These are phyloP conservation scores for Lentinula detonsa DNA, from an alignment of 768 basidiomycete species.

Conservation along the genomic window DNA sequence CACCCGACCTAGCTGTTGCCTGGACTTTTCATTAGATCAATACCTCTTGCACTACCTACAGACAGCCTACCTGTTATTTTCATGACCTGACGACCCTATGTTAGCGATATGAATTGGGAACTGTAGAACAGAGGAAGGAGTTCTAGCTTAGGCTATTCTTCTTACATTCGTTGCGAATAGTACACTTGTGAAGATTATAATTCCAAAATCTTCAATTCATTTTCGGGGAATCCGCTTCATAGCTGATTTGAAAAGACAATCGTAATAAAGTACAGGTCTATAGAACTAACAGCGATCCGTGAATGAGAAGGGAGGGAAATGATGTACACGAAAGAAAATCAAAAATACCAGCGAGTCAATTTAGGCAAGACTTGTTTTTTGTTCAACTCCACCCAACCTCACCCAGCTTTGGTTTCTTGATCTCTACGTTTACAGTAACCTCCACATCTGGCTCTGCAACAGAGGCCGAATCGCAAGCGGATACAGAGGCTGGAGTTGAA, in stretches of 20 bases:
- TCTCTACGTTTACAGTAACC: neutral
- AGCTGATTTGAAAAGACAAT: too few relatives aligned
- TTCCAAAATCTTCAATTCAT: neutral
- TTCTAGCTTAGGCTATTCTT: neutral
- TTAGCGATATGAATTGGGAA: neutral
- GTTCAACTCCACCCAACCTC: neutral
- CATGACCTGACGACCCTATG: neutral
- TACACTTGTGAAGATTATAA: neutral
- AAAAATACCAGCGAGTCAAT: neutral
- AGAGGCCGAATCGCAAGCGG: neutral
- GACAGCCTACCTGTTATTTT: neutral
- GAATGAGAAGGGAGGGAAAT: too few relatives aligned
- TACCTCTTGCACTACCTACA: neutral
- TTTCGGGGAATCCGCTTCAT: neutral
- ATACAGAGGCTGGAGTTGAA: neutral
- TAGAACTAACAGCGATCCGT: too few relatives aligned
- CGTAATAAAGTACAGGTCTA: too few relatives aligned
- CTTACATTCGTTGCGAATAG: slow-evolving; percentile 5
- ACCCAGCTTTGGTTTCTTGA: neutral
- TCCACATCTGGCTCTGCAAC: neutral
- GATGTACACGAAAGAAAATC: neutral
- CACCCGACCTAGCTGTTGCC: slow-evolving; percentile 1
- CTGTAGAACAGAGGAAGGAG: neutral
- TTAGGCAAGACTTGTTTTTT: neutral
- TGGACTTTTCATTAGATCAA: neutral